Evolutionary conservation across 2,329 filamentous ascomycete genomes (phyloP).

Genomic region (Colletotrichum sp.): DNA sequence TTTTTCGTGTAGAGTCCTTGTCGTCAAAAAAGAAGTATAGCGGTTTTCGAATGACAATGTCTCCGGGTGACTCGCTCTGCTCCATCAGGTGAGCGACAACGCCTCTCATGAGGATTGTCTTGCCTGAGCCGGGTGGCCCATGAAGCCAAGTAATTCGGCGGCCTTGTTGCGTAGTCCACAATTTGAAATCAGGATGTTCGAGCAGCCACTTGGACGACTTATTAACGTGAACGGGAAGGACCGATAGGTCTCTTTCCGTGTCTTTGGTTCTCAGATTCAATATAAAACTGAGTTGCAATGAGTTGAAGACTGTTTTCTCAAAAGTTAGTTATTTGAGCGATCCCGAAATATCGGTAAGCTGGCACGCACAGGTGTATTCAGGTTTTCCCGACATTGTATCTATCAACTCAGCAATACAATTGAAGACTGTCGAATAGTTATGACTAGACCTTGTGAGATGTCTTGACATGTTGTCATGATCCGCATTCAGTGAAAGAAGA

Average conservation of each 20-base stretch:
- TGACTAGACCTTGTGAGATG: not conserved
- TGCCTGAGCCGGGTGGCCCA: not conserved
- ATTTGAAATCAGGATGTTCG: not conserved
- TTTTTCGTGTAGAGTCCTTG: fast-evolving
- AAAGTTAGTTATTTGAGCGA: fast-evolving
- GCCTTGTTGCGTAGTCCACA: not conserved
- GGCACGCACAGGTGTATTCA: not conserved
- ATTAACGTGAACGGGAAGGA: fast-evolving
- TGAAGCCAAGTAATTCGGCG: not conserved
- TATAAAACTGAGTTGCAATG: fast-evolving
- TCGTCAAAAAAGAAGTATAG: not conserved
- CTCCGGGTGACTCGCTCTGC: not conserved
- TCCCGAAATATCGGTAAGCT: fast-evolving
- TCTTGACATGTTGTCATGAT: not conserved
- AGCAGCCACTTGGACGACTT: not conserved
- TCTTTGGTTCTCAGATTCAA: fast-evolving
- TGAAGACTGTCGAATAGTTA: not conserved
- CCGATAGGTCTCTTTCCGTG: fast-evolving
- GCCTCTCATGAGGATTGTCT: not conserved
- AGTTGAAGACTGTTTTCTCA: not conserved
- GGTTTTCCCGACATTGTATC: fast-evolving
- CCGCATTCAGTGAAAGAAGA: not conserved
- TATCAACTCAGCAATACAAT: not conserved
- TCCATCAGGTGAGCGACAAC: not conserved
- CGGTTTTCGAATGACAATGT: fast-evolving